A percentile compares a stretch with the other conserved stretches of the same genome.
phyloP scores from a whole-genome alignment of 208 protist genomes.

The Acanthamoeba comandoni region DNA sequence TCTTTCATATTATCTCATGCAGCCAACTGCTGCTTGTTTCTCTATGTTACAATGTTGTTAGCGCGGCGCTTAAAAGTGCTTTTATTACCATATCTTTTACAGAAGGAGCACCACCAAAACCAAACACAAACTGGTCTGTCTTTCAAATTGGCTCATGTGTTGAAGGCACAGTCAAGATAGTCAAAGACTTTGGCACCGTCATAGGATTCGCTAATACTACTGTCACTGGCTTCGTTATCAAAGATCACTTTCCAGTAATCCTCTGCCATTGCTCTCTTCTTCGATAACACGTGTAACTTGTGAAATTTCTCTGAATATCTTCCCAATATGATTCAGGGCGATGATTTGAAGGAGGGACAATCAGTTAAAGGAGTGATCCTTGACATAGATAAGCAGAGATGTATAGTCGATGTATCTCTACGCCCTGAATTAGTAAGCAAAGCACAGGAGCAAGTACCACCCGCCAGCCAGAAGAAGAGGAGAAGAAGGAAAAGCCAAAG shows the following conservation, averaged over 20 bases:
- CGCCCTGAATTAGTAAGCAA: conserved; percentile 44
- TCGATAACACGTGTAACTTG: too few relatives aligned
- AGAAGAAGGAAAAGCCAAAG: conserved; percentile 60
- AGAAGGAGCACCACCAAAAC: conserved; percentile 58
- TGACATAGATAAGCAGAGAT: conserved; percentile 70
- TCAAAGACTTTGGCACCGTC: conserved; percentile 74
- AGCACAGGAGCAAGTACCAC: conserved; percentile 8
- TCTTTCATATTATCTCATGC: not conserved
- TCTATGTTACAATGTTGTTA: too few relatives aligned
- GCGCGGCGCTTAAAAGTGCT: too few relatives aligned
- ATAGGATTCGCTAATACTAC: conserved; percentile 16
- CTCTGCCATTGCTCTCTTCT: not conserved
- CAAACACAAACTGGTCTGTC: conserved; percentile 46
- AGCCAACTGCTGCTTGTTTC: not conserved
- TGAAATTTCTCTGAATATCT: not conserved
- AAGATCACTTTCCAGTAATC: conserved; percentile 53
- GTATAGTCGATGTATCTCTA: conserved; percentile 65
- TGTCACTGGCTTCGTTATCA: conserved; percentile 70
- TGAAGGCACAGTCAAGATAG: conserved; percentile 55
- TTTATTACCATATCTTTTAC: not conserved
- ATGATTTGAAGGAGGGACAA: conserved; percentile 50
- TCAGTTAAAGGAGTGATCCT: conserved; percentile 55
- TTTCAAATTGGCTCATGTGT: conserved; percentile 43
- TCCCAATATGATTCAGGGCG: conserved; percentile 4
- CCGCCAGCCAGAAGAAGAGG: conserved; percentile 31